Conservation (phyloP, 257 asterid genomes). For the Primulina huaijiensis region DNA sequence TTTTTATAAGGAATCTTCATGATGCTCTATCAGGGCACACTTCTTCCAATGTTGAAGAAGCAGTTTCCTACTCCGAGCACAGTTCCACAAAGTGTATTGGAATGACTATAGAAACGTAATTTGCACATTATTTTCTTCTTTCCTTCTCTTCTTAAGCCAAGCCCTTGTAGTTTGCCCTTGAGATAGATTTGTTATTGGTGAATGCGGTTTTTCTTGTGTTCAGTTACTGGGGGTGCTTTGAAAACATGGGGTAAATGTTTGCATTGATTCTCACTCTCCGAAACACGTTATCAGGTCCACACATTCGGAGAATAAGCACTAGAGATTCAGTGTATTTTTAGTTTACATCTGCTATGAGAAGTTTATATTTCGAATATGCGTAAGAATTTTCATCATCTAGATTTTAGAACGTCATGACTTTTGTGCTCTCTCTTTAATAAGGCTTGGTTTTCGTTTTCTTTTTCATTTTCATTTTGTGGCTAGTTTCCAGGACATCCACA, state of each 20-base stretch:
- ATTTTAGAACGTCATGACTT: not conserved
- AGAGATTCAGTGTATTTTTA: not conserved
- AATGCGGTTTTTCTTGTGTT: constrained; percentile 6
- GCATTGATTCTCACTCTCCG: constrained; percentile 18
- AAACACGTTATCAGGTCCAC: not conserved
- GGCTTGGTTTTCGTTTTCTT: not conserved
- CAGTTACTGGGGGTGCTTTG: constrained; percentile 5
- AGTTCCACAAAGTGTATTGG: constrained; percentile 93
- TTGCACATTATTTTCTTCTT: constrained; percentile 4
- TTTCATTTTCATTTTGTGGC: too few relatives aligned
- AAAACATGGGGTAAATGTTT: constrained; percentile 3
- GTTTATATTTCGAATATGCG: not conserved
- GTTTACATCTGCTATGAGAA: constrained; percentile 9
- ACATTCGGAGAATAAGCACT: not conserved
- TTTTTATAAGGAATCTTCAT: constrained; percentile 84
- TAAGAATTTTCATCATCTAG: not conserved
- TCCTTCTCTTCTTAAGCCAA: not conserved
- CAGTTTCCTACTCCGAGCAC: constrained; percentile 94
- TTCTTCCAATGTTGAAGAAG: constrained; percentile 94
- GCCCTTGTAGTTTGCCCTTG: not conserved
- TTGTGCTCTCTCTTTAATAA: not conserved
- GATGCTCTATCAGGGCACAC: constrained; percentile 99
- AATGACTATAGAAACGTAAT: constrained; percentile 99
- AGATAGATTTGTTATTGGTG: not conserved
- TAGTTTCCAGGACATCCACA: not conserved